A percentile compares a stretch with the other conserved stretches of the same genome.
Evolutionary conservation across 345 rosid species (phyloP).

Genomic region (Turritis glabra): DNA sequence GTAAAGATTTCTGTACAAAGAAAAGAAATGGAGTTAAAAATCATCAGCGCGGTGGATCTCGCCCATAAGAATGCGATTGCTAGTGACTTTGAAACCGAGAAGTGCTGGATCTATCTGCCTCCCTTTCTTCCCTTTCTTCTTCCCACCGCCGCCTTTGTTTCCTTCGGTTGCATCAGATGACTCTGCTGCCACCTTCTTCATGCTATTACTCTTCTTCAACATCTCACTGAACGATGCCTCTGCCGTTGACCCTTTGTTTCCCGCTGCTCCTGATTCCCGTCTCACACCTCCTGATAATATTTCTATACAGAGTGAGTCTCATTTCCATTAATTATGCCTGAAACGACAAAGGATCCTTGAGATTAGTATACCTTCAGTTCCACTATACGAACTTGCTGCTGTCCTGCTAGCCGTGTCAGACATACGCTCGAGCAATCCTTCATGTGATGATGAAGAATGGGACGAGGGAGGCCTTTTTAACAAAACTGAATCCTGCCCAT

Average conservation of each 20-base stretch:
- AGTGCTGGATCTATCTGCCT: constrained; percentile 88
- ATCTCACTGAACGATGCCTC: constrained; percentile 82
- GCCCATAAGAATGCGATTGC: constrained; percentile 96
- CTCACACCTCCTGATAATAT: neutral
- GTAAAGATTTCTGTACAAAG: too few relatives aligned
- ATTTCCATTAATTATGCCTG: neutral
- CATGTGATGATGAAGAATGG: constrained; percentile 52
- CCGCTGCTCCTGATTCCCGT: constrained; percentile 24
- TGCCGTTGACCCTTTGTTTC: constrained; percentile 52
- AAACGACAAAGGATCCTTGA: neutral
- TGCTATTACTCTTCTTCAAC: constrained; percentile 37
- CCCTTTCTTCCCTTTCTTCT: constrained; percentile 92
- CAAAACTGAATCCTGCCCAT: constrained; percentile 48
- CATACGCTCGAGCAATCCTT: constrained; percentile 46
- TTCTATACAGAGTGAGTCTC: neutral
- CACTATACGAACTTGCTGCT: constrained; percentile 33
- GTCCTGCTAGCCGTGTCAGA: constrained; percentile 43
- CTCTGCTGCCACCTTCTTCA: constrained; percentile 34
- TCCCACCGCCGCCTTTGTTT: constrained; percentile 44
- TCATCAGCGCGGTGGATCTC: constrained; percentile 78
- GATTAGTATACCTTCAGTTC: constrained; percentile 47
- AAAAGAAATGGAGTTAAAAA: constrained; percentile 40
- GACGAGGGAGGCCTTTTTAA: constrained; percentile 46
- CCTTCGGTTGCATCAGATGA: constrained; percentile 37
- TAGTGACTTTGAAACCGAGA: constrained; percentile 85